Conservation (phyloP, 2,329 filamentous ascomycete genomes). For the Calonectria pseudoturangicola region DNA sequence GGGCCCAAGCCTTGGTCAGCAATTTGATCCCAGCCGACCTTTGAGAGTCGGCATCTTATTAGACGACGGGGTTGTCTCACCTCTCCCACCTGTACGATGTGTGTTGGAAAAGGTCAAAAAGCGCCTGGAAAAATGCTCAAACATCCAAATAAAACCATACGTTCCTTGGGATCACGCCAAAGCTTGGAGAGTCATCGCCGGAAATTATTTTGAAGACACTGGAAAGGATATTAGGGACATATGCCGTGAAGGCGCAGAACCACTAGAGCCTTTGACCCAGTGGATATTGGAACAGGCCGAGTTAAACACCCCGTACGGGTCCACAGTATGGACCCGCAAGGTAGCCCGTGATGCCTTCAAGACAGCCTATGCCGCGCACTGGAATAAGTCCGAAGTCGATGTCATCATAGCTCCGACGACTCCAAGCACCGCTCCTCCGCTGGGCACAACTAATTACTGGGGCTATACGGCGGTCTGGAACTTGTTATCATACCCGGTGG, state of each 20-base stretch:
- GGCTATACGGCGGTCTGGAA: slow-evolving; percentile 3
- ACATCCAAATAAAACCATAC: background rate
- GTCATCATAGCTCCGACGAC: background rate
- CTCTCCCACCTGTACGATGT: background rate
- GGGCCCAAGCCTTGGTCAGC: background rate
- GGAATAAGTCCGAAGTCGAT: background rate
- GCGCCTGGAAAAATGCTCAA: background rate
- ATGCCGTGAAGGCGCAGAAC: background rate
- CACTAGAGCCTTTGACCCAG: background rate
- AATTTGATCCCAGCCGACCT: background rate
- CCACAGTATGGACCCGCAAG: background rate
- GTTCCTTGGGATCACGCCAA: background rate
- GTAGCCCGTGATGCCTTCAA: background rate
- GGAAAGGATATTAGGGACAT: background rate
- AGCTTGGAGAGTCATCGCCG: background rate
- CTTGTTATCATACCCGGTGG: background rate
- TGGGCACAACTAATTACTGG: background rate
- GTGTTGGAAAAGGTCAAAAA: background rate
- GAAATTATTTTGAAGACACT: background rate
- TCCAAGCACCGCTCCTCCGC: background rate
- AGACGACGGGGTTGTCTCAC: background rate
- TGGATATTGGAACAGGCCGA: background rate
- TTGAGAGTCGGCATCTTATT: background rate
- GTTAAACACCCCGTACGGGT: background rate
- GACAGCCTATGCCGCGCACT: background rate